Base-by-base conservation (phyloP, 2,329 filamentous ascomycete genomes). In the Fusarium mangiferae region DNA sequence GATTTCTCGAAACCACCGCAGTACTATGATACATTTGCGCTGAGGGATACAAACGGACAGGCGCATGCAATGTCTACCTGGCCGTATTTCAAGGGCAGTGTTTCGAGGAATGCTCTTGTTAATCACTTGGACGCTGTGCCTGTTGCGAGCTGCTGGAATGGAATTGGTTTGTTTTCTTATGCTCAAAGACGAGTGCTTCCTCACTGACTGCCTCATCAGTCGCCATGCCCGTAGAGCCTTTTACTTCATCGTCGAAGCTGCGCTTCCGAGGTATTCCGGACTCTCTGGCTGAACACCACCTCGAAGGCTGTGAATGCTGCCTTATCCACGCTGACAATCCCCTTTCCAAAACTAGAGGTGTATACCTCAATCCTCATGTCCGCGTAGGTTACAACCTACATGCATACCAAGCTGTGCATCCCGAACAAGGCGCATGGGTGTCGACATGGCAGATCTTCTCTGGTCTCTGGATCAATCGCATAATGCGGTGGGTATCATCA, bases 271-370 rank as follows among this genome's bases (percentile, higher is more conserved):
- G 87, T 9, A 85, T 93, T 28, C 78, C 88, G 0, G 91, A 93
- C 77, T 87, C 86, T 8, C 87, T 96, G 3, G 90, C 89, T 6
- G 77, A 81, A 13, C 77, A 84, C 33, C 92, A 94, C 77, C 84
- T 95, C 33, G 93, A 95, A 81, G 93, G 87, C n/a, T 93, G 90
- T 20, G 93, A 95, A 81, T 95, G 93, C 83, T 95, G 93, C 81
- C 87, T 95, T 59, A 90, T 94, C 62, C 92, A 94, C 78, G 89
- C 90, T 6, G 92, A 94, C 77, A 94, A 94, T 75, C 89, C 88
- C 4, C 82, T 90, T 9, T 86, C 86, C 10, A 78, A 78, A 63
- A 80, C 81, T 11, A 74, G 81, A 62, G 90, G 92, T 56, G 89
- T 94, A 11, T 94, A 86, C 80, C 78, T 94, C 44, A 94, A 94